Evolutionary conservation across 331 rosid species (phyloP), one percentile per base, ranked within the genome.

Genomic region (Arachis monticola): DNA sequence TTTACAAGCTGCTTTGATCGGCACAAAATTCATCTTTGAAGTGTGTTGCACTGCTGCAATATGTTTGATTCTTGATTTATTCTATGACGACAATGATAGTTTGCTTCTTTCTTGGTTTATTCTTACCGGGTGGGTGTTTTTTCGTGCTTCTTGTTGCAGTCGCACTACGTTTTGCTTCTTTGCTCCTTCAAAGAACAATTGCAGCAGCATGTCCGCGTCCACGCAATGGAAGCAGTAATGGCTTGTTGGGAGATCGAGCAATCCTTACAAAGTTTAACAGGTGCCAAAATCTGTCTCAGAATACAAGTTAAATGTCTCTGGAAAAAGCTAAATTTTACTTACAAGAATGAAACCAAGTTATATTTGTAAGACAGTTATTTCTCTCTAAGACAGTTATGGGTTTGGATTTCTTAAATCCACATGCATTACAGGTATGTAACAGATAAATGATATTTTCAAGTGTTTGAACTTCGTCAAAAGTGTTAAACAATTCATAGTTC

Each of bases 191-290:
- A 88, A 87, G 96, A 91, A 48, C 93, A 91, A 72, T 85, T 91
- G 52, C 96, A 91, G 46, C 96, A 88, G 67, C 96, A 91, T 51
- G 96, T 91, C 69, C 89, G 93, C 1, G 93, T 91, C 53, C 96
- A 88, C 66, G 93, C 96, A 9, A 88, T 91, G 96, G 96, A 91
- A 84, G 96, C 96, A 3, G 96, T 91, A n/a, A 91, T 88, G 96
- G 93, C 93, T 74, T 91, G 96, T 83, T 91, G 96, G 96, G 96
- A 91, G 79, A 91, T 91, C 66, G 96, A 88, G 75, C 96, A 88
- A 69, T 88, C 96, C 22, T 80, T 91, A 6, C 96, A 91, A 77
- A 88, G 93, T 81, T 77, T 91, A 73, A 91, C 96, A 85, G 96
- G 96, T 91, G 58, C 64, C 60, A 42, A 12, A 64, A 56, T 51